phyloP scores from a whole-genome alignment of 345 rosid species.

The Dipteronia dyeriana region DNA sequence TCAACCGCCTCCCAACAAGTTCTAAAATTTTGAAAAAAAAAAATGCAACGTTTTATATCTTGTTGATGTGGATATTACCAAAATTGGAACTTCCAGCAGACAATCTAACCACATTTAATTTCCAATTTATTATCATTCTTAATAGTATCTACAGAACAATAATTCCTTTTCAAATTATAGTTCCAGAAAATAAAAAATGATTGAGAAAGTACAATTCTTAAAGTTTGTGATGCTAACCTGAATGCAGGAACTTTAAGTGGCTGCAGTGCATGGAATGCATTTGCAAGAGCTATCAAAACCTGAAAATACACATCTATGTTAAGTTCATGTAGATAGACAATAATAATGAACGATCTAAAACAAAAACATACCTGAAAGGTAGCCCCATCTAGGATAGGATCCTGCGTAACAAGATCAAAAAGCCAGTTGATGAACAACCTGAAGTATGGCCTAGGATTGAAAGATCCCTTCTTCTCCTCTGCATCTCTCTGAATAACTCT shows the following conservation, averaged over 20 bases:
- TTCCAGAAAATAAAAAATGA: background rate
- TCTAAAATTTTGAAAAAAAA: too few relatives aligned
- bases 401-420: slow-evolving; percentile 32
- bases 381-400: slow-evolving; percentile 26
- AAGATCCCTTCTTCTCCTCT: slow-evolving; percentile 37
- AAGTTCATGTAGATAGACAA: background rate
- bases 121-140: background rate
- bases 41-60: too few relatives aligned
- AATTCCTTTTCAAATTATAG: background rate
- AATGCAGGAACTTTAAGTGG: slow-evolving; percentile 44
- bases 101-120: background rate
- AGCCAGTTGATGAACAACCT: slow-evolving; percentile 41
- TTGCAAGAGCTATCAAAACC: slow-evolving; percentile 37
- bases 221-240: slow-evolving; percentile 29
- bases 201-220: background rate
- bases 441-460: slow-evolving; percentile 45
- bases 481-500: slow-evolving; percentile 38
- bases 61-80: too few relatives aligned
- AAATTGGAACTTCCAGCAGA: background rate
- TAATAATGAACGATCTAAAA: background rate
- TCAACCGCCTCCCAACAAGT: too few relatives aligned
- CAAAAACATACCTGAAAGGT: slow-evolving; percentile 34
- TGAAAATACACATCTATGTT: slow-evolving; percentile 1
- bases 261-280: slow-evolving; percentile 37
- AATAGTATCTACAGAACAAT: background rate